These are phyloP conservation scores for Metschnikowia rubicola DNA, from an alignment of 805 yeast genomes.

Conservation along the genomic window DNA sequence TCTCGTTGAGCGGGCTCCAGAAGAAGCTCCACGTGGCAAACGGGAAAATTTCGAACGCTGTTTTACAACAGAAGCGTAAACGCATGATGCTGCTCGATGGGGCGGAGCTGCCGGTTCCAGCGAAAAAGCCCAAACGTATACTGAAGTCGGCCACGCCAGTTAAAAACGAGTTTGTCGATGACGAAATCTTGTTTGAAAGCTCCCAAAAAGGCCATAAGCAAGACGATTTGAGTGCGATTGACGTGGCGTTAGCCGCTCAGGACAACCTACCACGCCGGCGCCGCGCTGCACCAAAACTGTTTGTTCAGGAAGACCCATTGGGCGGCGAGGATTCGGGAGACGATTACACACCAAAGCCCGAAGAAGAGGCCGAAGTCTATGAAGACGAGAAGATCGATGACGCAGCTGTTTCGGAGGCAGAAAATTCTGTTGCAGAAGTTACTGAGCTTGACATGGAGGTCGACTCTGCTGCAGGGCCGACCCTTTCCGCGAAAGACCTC, in stretches of 20 bases:
- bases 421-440: background rate
- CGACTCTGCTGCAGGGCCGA: background rate
- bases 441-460: background rate
- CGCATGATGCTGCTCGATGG: conserved; percentile 4
- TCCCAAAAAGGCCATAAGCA: background rate
- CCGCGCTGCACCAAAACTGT: conserved; percentile 8
- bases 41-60: conserved; percentile 26
- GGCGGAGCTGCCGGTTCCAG: background rate
- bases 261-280: conserved; percentile 2
- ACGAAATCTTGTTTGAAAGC: background rate
- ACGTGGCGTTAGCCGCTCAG: conserved; percentile 5
- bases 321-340: conserved; percentile 4
- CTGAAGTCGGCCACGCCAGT: background rate
- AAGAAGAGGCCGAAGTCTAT: conserved; percentile 1
- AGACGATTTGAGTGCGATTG: conserved; percentile 1
- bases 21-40: conserved; percentile 18
- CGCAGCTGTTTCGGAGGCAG: background rate
- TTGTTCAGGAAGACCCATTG: conserved; percentile 2
- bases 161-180: background rate
- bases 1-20: conserved; percentile 16
- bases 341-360: conserved; percentile 7
- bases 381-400: background rate
- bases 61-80: conserved; percentile 17
- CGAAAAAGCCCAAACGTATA: conserved; percentile 2
- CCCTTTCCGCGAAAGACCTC: conserved; percentile 9